phyloP scores from a whole-genome alignment of 495 filamentous ascomycete species.

The Aspergillus panamensis region DNA sequence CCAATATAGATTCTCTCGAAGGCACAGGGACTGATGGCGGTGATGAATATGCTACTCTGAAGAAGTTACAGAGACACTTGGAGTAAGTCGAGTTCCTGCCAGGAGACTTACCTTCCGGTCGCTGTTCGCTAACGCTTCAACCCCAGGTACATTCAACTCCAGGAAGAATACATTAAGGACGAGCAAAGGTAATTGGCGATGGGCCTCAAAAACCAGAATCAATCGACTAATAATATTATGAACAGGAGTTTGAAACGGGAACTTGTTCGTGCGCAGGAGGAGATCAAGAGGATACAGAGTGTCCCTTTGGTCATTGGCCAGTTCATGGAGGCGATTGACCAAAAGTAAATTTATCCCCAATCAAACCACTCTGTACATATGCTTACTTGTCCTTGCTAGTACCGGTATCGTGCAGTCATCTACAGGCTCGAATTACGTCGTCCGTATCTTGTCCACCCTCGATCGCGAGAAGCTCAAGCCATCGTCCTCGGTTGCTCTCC shows the following conservation, averaged over 20 bases:
- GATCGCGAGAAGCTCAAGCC: constrained; percentile 97
- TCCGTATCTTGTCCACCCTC: constrained; percentile 95
- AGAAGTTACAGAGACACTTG: constrained; percentile 91
- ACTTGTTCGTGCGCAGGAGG: constrained; percentile 94
- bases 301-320: constrained; percentile 97
- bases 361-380: not conserved
- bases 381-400: constrained; percentile 47
- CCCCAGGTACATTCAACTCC: constrained; percentile 84
- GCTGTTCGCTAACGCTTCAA: constrained; percentile 29
- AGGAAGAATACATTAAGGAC: constrained; percentile 99
- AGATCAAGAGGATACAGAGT: constrained; percentile 99
- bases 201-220: not conserved
- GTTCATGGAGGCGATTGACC: constrained; percentile 99
- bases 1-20: constrained; percentile 85
- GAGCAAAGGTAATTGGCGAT: constrained; percentile 71
- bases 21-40: constrained; percentile 73
- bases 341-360: constrained; percentile 64
- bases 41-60: constrained; percentile 92
- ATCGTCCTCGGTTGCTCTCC: constrained; percentile 92
- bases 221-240: not conserved
- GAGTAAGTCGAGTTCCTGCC: constrained; percentile 56
- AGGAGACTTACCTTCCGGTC: not conserved
- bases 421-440: constrained; percentile 98
- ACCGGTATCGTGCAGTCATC: constrained; percentile 98
- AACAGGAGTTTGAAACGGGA: constrained; percentile 91